These are phyloP conservation scores for Candolleomyces efflorescens DNA, from an alignment of 768 basidiomycete species.

Conservation along the genomic window DNA sequence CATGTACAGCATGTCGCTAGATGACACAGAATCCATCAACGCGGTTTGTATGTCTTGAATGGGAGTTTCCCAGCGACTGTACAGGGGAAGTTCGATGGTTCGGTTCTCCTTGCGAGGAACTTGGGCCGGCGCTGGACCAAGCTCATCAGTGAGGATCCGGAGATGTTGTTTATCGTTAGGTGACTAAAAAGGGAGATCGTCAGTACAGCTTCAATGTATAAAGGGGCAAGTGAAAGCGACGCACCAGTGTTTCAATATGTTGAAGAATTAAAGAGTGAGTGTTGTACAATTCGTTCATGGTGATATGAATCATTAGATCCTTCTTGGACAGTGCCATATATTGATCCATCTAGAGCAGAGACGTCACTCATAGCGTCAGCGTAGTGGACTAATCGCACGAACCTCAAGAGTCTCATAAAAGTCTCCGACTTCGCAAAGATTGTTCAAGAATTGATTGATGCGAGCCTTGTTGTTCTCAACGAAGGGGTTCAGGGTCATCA, in stretches of 20 bases:
- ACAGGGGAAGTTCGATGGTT: conserved; percentile 85
- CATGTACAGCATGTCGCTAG: conserved; percentile 99
- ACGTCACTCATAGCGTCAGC: not conserved
- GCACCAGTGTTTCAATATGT: conserved; percentile 90
- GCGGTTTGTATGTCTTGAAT: conserved; percentile 97
- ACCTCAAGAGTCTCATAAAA: conserved; percentile 99
- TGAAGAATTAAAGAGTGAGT: conserved; percentile 94
- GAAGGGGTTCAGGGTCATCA: conserved; percentile 98
- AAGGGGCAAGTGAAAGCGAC: conserved; percentile 21
- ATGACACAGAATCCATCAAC: conserved; percentile 95
- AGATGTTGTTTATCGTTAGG: conserved; percentile 98
- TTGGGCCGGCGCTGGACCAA: conserved; percentile 89
- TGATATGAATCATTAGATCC: conserved; percentile 97
- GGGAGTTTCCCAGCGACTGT: conserved; percentile 99
- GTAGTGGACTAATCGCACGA: conserved; percentile 16
- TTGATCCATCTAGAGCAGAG: conserved; percentile 82
- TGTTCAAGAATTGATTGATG: conserved; percentile 96
- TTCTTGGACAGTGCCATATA: conserved; percentile 99
- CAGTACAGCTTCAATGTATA: not conserved
- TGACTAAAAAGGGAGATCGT: conserved; percentile 47
- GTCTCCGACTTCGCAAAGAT: conserved; percentile 96
- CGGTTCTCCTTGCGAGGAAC: conserved; percentile 98
- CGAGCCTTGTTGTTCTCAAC: conserved; percentile 98
- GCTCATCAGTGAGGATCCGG: conserved; percentile 93
- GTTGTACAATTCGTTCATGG: conserved; percentile 98